Base-by-base conservation (phyloP, 2,329 filamentous ascomycete species). In the Colletotrichum spinosum region DNA sequence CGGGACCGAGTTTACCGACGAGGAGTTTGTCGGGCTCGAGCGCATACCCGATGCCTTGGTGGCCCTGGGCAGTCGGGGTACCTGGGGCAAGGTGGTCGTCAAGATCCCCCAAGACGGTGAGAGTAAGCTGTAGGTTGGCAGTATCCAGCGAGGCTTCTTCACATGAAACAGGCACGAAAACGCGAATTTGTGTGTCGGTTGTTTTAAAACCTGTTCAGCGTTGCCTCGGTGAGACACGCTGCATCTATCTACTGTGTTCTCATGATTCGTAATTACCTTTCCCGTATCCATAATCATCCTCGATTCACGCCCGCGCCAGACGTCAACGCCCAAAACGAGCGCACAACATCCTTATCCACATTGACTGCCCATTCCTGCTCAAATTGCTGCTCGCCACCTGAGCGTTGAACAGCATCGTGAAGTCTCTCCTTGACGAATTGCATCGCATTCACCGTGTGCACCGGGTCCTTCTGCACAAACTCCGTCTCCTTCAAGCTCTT, bases 51-150 rank as follows among this genome's bases (percentile, higher is more conserved):
- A 86, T 67, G 94, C 94, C 1, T 77, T 98, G 72, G 83, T 90
- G 72, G 92, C 92, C 2, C 79, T 98, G 60, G 94, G 93, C 2
- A 88, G 88, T 1, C 84, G 95, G 65, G 92, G 91, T 55, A 97
- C 94, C 1, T 98, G 95, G 95, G 95, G 95, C 0, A 98, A 98
- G 84, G 95, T 98, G 1, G 93, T 97, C 1, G 90, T 97, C 17
- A 93, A 93, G 79, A 83, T 98, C 46, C 89, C 91, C 1, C 92
- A 94, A 71, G 81, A 83, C 68, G 86, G 83, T 70, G 87, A 86
- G 76, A 87, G 83, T 71, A 88, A 86, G 76, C 70, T 90, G 74
- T 90, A 70, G 57, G 63, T 15, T 51, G 33, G 15, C 11, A 25
- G 8, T 35, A 25, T 25, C 25, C 25, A 25, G 25, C 25, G 25